Percentiles rank a stretch among this genome's conserved stretches.
These are phyloP conservation scores for Saturnispora sekii DNA, from an alignment of 805 yeast species.

Conservation along the genomic window DNA sequence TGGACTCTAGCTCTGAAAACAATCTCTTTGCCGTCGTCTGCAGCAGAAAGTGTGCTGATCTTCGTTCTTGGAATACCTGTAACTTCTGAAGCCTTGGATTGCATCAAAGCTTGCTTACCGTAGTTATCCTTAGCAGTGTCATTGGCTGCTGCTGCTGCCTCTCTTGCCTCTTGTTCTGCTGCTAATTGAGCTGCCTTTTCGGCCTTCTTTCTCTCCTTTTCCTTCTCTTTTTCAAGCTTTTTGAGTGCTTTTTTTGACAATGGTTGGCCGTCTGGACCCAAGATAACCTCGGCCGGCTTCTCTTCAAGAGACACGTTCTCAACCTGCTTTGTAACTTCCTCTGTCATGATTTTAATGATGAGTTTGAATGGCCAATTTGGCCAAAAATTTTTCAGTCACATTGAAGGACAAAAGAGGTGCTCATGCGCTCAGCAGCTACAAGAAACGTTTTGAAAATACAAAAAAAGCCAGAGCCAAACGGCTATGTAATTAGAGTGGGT, in stretches of 20 bases:
- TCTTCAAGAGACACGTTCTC: conserved; percentile 18
- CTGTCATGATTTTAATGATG: conserved; percentile 16
- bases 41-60: conserved; percentile 46
- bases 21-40: conserved; percentile 65
- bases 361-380: no score
- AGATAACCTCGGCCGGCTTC: conserved; percentile 16
- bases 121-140: conserved; percentile 84
- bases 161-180: conserved; percentile 74
- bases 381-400: neutral
- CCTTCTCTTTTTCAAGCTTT: conserved; percentile 87
- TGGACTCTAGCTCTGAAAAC: conserved; percentile 91
- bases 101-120: conserved; percentile 83
- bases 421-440: neutral
- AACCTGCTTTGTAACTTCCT: conserved; percentile 23
- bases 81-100: conserved; percentile 44
- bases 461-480: neutral
- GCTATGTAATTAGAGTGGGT: neutral
- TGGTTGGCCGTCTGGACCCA: conserved; percentile 67
- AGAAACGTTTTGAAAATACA: neutral
- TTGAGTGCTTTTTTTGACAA: conserved; percentile 89
- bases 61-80: conserved; percentile 56
- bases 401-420: neutral
- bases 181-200: conserved; percentile 86
- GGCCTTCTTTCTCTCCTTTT: conserved; percentile 86
- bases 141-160: conserved; percentile 55